Base-by-base conservation (phyloP, 2,329 filamentous ascomycete species). In the Meredithiella fracta region DNA sequence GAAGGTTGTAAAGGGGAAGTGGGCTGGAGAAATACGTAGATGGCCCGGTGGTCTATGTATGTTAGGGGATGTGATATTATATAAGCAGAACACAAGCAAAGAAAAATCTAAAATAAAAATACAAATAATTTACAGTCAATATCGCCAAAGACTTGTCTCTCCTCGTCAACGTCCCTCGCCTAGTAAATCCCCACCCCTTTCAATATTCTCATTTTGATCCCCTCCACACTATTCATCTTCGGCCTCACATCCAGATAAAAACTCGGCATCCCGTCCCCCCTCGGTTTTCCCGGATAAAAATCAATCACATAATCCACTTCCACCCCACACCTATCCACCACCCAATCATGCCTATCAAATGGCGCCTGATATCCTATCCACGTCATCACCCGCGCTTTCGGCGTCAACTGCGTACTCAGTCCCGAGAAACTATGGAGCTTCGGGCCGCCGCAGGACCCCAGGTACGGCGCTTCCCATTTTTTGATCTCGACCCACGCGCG, bases 291-390 rank as follows among this genome's bases (percentile, higher is more conserved):
- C 3, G 88, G 82, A 66, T 98, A 98, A 64, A 98, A 98, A 69
- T 98, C 92, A 67, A 98, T 98, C 40, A 98, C 85, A 67, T 98
- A 98, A 64, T 97, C 92, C 51, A 98, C 72, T 64, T 79, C 80
- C 20, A 74, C 83, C 29, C 86, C 91, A 66, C 92, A 97, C 53
- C 92, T 77, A 69, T 98, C 90, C 37, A 98, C 83, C 23, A 96
- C 82, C 92, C 92, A 98, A 68, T 98, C 92, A 67, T 98, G 92
- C 26, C 92, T 76, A 70, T 98, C 92, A 68, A 98, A 98, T 1
- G 92, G 92, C 54, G 83, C 75, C 59, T 85, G 83, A 68, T 95
- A 97, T n/a, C 92, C 92, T 55, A 95, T 70, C 58, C 89, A 69
- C 3, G 82, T 86, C 68, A 94, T 94, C 62, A 92, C 68, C 58